Base-by-base conservation (phyloP, 176 grass and related monocot species). In the Urochloa ruziziensis region DNA sequence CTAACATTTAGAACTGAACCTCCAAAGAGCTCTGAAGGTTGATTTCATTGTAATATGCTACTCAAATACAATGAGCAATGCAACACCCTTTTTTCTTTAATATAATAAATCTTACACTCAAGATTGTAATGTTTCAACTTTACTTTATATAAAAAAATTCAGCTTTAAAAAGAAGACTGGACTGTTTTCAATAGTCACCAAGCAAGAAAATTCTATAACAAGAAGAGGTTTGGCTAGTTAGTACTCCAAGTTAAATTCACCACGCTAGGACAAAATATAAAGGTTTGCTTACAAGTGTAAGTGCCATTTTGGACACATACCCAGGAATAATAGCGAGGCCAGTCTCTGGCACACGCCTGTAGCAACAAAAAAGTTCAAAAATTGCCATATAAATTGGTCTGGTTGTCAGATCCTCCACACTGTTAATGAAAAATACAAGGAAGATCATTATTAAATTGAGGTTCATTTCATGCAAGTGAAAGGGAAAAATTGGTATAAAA, bases 301-400 rank as follows among this genome's bases (percentile, higher is more conserved):
- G 12, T 7, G 23, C 51, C 8, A 58, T 70, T 53, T 99, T n/a
- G n/a, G n/a, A n/a, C n/a, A n/a, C n/a, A n/a, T n/a, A 99, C 91
- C 96, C 91, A 67, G 96, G 93, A 71, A 99, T 99, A 85, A 99
- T 96, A 80, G 91, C 93, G 89, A 99, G 93, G 60, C 96, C 91
- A 62, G 93, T 96, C 64, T 99, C 96, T 60, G 89, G 96, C 85
- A 96, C n/a, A n/a, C n/a, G n/a, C n/a, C n/a, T n/a, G n/a, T n/a
- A n/a, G n/a, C n/a, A n/a, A n/a, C n/a, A n/a, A n/a, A n/a, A n/a
- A n/a, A n/a, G n/a, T n/a, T n/a, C n/a, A n/a, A n/a, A n/a, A n/a
- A n/a, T n/a, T n/a, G n/a, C n/a, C n/a, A n/a, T n/a, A n/a, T n/a
- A n/a, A n/a, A n/a, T n/a, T n/a, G n/a, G n/a, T n/a, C n/a, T n/a